Evolutionary conservation across 2,329 filamentous ascomycete species (phyloP), one percentile per base, ranked within the genome.

Genomic region (Nemania serpens): DNA sequence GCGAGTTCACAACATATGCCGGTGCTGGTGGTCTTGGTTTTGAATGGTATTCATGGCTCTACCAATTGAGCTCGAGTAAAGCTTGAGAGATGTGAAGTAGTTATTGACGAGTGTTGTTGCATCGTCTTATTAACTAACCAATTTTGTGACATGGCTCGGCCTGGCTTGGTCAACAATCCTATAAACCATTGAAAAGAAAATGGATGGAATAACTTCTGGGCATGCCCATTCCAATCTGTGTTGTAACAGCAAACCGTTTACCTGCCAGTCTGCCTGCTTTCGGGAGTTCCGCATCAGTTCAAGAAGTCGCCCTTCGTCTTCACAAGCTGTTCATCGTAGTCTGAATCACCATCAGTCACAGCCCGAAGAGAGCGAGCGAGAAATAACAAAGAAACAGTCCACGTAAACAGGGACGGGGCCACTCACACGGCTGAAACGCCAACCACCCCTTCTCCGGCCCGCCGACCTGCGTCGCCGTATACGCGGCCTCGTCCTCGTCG

Each of bases 361-460:
- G 10, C 20, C 20, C 41, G 12, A 17, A 17, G 7, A 41, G 15
- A 17, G n/a, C 13, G 15, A 17, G 15, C n/a, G n/a, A n/a, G n/a
- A n/a, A n/a, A 17, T 17, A 41, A 17, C 39, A 39, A 39, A 22
- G n/a, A 41, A 36, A 22, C 1, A 20, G 7, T 9, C n/a, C 36
- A 36, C 6, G 29, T 20, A 33, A 17, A 9, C 15, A 42, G 10
- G 13, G 10, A 29, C 11, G 52, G 42, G 17, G 9, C 7, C 22
- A 56, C 58, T 20, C 55, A 67, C 65, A 72, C 10, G 69, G 69
- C 39, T 72, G 70, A 51, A 71, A 74, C 39, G 68, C 69, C 18
- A 74, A 55, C 71, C 71, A 74, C 2, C 71, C 71, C 60, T 74
- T 74, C 12, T 70, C 71, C 3, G 71, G 70, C 3, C 69, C 70